Base-by-base conservation (phyloP, 192 early-diverging fungal genomes). In the Coemansia pectinata region DNA sequence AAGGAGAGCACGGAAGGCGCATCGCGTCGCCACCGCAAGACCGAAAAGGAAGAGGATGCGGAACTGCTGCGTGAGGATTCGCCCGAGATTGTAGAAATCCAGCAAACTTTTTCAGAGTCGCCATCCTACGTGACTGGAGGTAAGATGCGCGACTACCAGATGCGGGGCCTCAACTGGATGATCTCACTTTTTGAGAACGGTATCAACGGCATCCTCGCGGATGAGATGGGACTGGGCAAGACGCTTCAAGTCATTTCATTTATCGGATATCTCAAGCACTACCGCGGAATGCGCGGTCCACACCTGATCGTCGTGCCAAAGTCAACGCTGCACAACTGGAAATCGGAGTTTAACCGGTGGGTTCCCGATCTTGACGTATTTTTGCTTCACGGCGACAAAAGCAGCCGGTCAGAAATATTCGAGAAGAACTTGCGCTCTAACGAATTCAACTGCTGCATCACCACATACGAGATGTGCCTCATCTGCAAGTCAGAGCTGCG, bases 191-290 rank as follows among this genome's bases (percentile, higher is more conserved):
- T 89, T 67, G 90, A 95, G 67, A 97, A 99, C 74, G 94, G 94
- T n/a, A 95, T 99, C 78, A 99, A 99, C 75, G 97, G 97, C 23
- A 97, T 98, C 60, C 79, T 99, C 36, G 96, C 97, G n/a, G 97
- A 98, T 81, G 96, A 98, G 80, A 97, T 98, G 96, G 96, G 96
- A 52, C 86, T 99, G 52, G 96, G 96, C 12, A 99, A 99, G 77
- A 99, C 97, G 2, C 81, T 97, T 17, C 97, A 99, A 76, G 92
- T 94, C 3, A 98, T 99, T 41, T 95, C 95, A 7, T 98, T 99
- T 75, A 85, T 99, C 10, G 97, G 95, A 21, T 99, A 96, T 63
- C 83, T 99, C 25, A 96, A 97, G 78, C 89, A 93, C 73, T 89
- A 87, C 38, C 86, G 92, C 36, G 78, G 83, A 53, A 87, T 92